Evolutionary conservation across 106 monocot species (phyloP).

Genomic region (Dioscorea zingiberensis): DNA sequence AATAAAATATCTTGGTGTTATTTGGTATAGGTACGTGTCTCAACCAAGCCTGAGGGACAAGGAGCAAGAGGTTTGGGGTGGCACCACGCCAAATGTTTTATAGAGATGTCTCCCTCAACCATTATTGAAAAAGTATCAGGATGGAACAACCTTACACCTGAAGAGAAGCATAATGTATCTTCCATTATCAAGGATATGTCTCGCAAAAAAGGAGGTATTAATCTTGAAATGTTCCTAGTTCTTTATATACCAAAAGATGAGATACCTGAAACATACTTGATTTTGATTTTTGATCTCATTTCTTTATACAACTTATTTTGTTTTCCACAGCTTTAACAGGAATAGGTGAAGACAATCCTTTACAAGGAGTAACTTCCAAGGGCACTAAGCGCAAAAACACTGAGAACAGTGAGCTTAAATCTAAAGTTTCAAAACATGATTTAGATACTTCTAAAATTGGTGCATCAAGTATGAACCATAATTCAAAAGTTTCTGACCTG

Average conservation of each 20-base stretch:
- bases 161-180: slow-evolving; percentile 56
- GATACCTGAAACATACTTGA: neutral
- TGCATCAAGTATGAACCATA: slow-evolving; percentile 8
- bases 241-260: neutral
- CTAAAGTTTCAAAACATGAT: slow-evolving; percentile 47
- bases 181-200: slow-evolving; percentile 28
- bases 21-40: slow-evolving; percentile 66
- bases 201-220: slow-evolving; percentile 30
- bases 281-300: neutral
- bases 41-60: slow-evolving; percentile 63
- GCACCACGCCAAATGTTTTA: slow-evolving; percentile 72
- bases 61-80: slow-evolving; percentile 54
- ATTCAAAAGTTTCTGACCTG: slow-evolving; percentile 16
- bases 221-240: neutral
- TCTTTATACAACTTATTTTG: neutral
- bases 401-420: slow-evolving; percentile 16
- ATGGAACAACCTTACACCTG: slow-evolving; percentile 62
- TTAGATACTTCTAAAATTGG: slow-evolving; percentile 15
- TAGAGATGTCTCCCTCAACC: slow-evolving; percentile 55
- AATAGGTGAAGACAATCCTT: slow-evolving; percentile 1
- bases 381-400: slow-evolving; percentile 61
- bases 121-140: slow-evolving; percentile 59
- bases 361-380: slow-evolving; percentile 30
- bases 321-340: neutral
- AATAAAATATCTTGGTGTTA: neutral